phyloP scores from a whole-genome alignment of 371 early-diverging fungal genomes.

The Mortierella sp. region DNA sequence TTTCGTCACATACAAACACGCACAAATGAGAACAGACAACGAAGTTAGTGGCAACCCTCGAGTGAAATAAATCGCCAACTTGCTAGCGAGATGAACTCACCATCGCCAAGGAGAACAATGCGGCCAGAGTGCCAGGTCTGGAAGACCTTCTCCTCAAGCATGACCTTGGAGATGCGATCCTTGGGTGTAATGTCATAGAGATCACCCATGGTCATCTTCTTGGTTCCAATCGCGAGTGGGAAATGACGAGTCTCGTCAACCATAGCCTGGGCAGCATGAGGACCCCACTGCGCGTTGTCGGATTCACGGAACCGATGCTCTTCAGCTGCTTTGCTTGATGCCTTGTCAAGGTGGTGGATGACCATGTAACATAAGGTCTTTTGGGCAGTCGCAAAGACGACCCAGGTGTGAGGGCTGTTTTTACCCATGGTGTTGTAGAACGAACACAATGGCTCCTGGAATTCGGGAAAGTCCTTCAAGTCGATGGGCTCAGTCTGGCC shows the following conservation, averaged over 20 bases:
- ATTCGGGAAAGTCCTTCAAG: not conserved
- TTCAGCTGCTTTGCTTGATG: not conserved
- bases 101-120: constrained; percentile 25
- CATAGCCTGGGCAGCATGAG: constrained; percentile 23
- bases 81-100: constrained; percentile 24
- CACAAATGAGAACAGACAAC: not conserved
- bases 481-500: not conserved
- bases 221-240: constrained; percentile 7
- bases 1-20: not conserved
- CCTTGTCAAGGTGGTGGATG: constrained; percentile 16
- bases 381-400: constrained; percentile 10
- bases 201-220: constrained; percentile 27
- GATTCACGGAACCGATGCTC: constrained; percentile 21
- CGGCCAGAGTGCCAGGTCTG: constrained; percentile 27
- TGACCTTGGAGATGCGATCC: constrained; percentile 22
- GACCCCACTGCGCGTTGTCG: constrained; percentile 21
- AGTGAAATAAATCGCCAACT: not conserved
- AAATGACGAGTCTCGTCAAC: constrained; percentile 20
- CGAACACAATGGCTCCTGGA: not conserved
- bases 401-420: not conserved
- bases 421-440: not conserved
- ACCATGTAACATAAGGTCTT: constrained; percentile 34
- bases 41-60: not conserved
- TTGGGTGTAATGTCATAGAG: constrained; percentile 21
- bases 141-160: constrained; percentile 35